Base-by-base conservation (phyloP, 148 eudicot genomes). In the Diospyros kaki region DNA sequence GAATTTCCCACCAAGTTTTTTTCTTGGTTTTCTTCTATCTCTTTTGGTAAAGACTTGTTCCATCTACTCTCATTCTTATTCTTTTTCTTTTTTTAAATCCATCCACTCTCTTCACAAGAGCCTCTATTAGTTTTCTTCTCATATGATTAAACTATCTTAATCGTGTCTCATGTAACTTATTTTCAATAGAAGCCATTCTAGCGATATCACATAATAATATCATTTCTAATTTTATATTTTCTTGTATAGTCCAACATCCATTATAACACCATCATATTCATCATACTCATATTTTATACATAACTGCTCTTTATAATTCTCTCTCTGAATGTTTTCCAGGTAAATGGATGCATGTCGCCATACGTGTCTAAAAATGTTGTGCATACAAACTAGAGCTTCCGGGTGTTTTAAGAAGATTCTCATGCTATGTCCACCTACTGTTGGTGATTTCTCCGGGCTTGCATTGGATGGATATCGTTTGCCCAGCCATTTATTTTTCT, bases 331-430 rank as follows among this genome's bases (percentile, higher is more conserved):
- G 4, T 51, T 42, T 13, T 73, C 60, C 86, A 91, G 97, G 91
- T 86, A 48, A 89, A 87, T 63, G 96, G 93, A 61, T 93, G 90
- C 77, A 62, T 86, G 71, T 89, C 93, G 0, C 98, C 98, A 5
- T 93, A 93, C 85, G 89, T 90, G 96, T 83, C 96, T 45, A 76
- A 90, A 66, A 89, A 90, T 81, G 96, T 85, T 45, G 64, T 90
- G 65, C 85, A 90, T 46, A 61, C 65, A 66, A 80, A 54, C 81
- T 85, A 81, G 59, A 12, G 58, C 67, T 11, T 10, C 64, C 59
- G 45, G 81, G 15, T n/a, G 1, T 39, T 12, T 3, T 2, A 4
- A 45, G n/a, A 52, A 10, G n/a, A 28, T 70, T 51, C 38, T 12
- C 17, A 2, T 14, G 38, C 13, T 14, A 43, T 42, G 18, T 15